Base-by-base conservation (phyloP, 805 yeast genomes). In the Saccharomyces paradoxus region DNA sequence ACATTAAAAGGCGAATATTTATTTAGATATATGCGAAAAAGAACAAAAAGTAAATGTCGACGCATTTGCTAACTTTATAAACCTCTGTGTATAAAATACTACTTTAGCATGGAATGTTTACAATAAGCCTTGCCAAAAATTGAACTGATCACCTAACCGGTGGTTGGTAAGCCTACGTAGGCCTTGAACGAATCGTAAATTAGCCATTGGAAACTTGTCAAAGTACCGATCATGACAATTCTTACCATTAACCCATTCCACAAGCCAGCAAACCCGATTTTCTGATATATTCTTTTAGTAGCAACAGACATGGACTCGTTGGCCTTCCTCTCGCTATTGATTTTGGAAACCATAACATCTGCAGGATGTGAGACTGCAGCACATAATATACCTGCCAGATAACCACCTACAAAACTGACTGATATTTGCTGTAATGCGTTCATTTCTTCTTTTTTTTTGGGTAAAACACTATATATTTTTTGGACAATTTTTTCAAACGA, bases 291-390 rank as follows among this genome's bases (percentile, higher is more conserved):
- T 65, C 94, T 81, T 56, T 72, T 63, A 46, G 87, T 77, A 10
- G 95, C 94, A 31, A 75, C 74, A 29, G 84, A 83, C 64, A 81
- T 77, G 4, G 86, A 66, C 74, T 90, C 96, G 84, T 78, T 67
- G 71, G 73, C 64, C 81, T 82, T 63, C 83, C 90, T 56, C 41
- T 67, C 70, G 53, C 86, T 79, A 70, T 89, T 91, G 65, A 94
- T 82, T 79, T 90, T 88, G 50, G 96, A 87, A 27, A 92, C 98
- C 96, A 94, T 85, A 32, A 92, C 97, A 72, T 92, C 99, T n/a
- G 98, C 98, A 22, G 99, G 99, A 71, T 94, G 97, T 28, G 97
- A 91, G 17, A 91, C 94, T 52, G 87, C 75, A 7, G 99, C 98
- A 77, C 97, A 92, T 76, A 91, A 82, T 54, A 94, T 84, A 84